Evolutionary conservation across 2,329 filamentous ascomycete genomes (phyloP).

Genomic region (Botryotinia calthae): DNA sequence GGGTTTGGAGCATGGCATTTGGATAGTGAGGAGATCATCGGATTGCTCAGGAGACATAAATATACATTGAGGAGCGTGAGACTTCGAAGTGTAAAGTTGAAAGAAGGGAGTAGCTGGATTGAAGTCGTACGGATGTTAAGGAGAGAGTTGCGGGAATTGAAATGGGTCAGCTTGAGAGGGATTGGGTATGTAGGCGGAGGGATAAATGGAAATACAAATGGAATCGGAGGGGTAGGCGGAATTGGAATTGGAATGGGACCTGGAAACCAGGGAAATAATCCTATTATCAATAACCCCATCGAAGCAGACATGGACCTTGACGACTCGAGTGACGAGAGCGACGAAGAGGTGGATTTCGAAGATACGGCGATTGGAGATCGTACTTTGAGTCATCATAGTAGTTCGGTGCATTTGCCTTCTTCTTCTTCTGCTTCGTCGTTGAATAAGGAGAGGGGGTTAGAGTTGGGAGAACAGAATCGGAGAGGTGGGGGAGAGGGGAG

Average conservation of each 20-base stretch:
- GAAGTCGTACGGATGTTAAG: constrained; percentile 57
- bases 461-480: not conserved
- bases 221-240: not conserved
- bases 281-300: not conserved
- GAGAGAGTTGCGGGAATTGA: constrained; percentile 53
- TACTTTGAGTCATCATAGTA: constrained; percentile 17
- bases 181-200: constrained; percentile 52
- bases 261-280: not conserved
- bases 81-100: constrained; percentile 59
- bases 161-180: constrained; percentile 61
- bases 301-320: not conserved
- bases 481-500: too few species aligned
- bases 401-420: constrained; percentile 5
- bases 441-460: not conserved
- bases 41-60: constrained; percentile 53
- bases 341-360: constrained; percentile 4
- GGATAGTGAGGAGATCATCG: constrained; percentile 58
- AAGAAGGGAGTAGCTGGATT: constrained; percentile 58
- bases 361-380: constrained; percentile 17
- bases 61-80: constrained; percentile 57
- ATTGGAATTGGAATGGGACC: not conserved
- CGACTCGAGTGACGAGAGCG: constrained; percentile 7
- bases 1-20: constrained; percentile 65
- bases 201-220: not conserved
- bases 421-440: not conserved